These are phyloP conservation scores for Xylaria sp. DNA, from an alignment of 2,329 filamentous ascomycete species.

Conservation along the genomic window DNA sequence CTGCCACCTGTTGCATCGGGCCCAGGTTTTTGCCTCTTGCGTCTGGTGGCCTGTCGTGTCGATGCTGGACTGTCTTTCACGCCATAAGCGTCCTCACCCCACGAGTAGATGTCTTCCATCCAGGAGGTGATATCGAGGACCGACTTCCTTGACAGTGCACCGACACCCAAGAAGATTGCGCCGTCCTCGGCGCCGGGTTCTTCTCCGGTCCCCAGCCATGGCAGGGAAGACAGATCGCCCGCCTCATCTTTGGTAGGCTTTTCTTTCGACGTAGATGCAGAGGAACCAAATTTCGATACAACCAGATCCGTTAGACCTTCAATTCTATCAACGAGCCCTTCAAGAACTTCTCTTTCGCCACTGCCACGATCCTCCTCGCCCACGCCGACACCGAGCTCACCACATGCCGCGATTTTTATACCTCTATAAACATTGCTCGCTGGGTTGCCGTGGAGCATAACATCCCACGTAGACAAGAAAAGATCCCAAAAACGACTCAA, in stretches of 20 bases:
- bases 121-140: constrained; percentile 77
- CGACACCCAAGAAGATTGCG: constrained; percentile 82
- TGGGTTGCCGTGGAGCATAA: constrained; percentile 89
- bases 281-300: constrained; percentile 79
- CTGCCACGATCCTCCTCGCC: constrained; percentile 96
- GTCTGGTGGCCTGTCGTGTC: constrained; percentile 57
- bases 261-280: constrained; percentile 39
- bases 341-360: constrained; percentile 89
- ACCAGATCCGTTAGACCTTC: constrained; percentile 87
- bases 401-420: constrained; percentile 86
- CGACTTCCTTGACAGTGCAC: constrained; percentile 73
- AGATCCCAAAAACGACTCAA: constrained; percentile 83
- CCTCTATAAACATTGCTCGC: constrained; percentile 78
- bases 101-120: constrained; percentile 86
- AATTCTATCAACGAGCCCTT: constrained; percentile 80
- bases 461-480: constrained; percentile 77
- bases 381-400: constrained; percentile 91
- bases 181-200: constrained; percentile 77
- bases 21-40: constrained; percentile 41
- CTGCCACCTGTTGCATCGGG: constrained; percentile 12
- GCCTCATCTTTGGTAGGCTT: constrained; percentile 40
- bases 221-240: constrained; percentile 39
- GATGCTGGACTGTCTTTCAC: constrained; percentile 79
- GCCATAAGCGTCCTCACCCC: constrained; percentile 85
- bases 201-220: constrained; percentile 77